phyloP scores from a whole-genome alignment of 2,329 filamentous ascomycete genomes.

The Aureobasidium musti region DNA sequence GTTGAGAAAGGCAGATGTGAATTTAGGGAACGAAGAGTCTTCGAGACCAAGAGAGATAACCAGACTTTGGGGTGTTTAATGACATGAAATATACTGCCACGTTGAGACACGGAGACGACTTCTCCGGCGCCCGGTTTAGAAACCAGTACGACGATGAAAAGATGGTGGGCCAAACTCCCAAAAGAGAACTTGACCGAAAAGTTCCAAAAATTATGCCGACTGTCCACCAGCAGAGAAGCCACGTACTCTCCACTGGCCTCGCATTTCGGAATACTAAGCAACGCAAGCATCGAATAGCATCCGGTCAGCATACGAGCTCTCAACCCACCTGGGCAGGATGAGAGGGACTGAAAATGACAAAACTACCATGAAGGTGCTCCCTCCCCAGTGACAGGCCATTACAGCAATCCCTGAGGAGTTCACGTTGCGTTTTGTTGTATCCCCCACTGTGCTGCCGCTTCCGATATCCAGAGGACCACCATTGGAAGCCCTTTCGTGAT shows the following conservation, averaged over 20 bases:
- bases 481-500: not conserved
- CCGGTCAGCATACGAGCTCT: not conserved
- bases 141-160: slow-evolving; percentile 15
- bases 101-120: not conserved
- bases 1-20: not conserved
- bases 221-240: slow-evolving; percentile 3
- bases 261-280: not conserved
- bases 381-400: not conserved
- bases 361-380: not conserved
- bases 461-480: slow-evolving; percentile 10
- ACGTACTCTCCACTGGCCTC: not conserved
- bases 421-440: not conserved
- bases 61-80: not conserved
- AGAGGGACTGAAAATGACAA: not conserved
- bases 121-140: slow-evolving; percentile 9
- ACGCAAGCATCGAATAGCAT: not conserved
- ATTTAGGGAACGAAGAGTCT: not conserved
- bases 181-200: not conserved
- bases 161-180: not conserved
- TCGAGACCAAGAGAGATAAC: not conserved
- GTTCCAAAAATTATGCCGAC: slow-evolving; percentile 9
- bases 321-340: not conserved
- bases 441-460: slow-evolving; percentile 17
- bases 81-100: not conserved
- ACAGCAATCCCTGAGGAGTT: not conserved